Conservation (phyloP, 345 rosid genomes). For the Erucastrum elatum region DNA sequence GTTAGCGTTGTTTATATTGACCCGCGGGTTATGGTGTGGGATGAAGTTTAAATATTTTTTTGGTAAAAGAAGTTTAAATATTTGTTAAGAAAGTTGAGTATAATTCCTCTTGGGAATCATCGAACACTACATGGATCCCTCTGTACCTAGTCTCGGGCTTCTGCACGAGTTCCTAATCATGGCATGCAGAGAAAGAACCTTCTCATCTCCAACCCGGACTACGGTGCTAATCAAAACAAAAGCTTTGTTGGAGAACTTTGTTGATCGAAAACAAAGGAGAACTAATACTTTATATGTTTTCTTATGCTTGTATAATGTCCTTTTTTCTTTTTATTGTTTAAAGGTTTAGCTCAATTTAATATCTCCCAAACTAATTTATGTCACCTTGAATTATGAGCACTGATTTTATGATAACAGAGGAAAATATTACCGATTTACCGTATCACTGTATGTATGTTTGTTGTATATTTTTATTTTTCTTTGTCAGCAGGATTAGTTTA, state of each 20-base stretch:
- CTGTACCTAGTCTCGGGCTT: not conserved
- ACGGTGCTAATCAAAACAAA: not conserved
- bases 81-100: not conserved
- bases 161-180: not conserved
- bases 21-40: not conserved
- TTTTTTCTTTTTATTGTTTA: not conserved
- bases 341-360: not conserved
- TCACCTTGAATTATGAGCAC: not conserved
- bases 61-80: no score
- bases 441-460: not conserved
- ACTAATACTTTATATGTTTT: not conserved
- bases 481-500: conserved; percentile 3
- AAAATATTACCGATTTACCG: not conserved
- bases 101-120: not conserved
- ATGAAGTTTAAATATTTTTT: no score
- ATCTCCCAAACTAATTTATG: conserved; percentile 2
- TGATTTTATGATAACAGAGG: not conserved
- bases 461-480: not conserved
- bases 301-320: not conserved
- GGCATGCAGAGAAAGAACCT: not conserved
- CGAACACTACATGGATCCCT: not conserved
- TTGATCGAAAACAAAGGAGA: no score
- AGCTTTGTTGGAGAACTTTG: not conserved
- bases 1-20: not conserved
- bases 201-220: not conserved